phyloP scores from a whole-genome alignment of 2,329 filamentous ascomycete species.

The Hawksworthiomyces lignivorus region DNA sequence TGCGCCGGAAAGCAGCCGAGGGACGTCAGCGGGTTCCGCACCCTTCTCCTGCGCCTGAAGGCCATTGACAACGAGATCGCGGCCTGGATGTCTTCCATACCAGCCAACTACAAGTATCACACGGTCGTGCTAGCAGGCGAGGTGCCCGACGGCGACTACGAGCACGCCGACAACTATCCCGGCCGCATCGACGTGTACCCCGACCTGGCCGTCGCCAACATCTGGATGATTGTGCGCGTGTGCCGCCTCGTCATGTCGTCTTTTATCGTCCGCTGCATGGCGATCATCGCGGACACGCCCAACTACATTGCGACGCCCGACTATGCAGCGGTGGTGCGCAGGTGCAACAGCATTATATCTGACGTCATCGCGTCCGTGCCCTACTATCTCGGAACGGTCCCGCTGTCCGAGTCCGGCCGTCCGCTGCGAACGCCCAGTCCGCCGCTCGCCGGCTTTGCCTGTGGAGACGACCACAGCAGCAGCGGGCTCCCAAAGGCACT shows the following conservation, averaged over 20 bases:
- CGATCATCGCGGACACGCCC: conserved; percentile 50
- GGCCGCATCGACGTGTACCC: conserved; percentile 52
- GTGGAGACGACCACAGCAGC: conserved; percentile 28
- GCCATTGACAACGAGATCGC: conserved; percentile 44
- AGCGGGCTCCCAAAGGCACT: conserved; percentile 44
- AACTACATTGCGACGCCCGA: conserved; percentile 57
- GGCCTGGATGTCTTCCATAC: conserved; percentile 42
- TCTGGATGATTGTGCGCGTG: conserved; percentile 48
- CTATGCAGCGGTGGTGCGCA: conserved; percentile 46
- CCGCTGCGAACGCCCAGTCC: neutral
- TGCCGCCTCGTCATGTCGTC: conserved; percentile 47
- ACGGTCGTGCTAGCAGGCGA: conserved; percentile 51
- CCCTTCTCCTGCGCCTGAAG: conserved; percentile 45
- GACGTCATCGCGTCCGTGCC: conserved; percentile 54
- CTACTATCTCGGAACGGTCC: conserved; percentile 44
- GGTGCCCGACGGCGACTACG: conserved; percentile 44
- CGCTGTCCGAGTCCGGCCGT: neutral
- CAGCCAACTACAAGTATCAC: conserved; percentile 40
- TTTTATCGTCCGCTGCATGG: conserved; percentile 49
- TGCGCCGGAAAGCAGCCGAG: no score
- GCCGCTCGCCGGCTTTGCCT: conserved; percentile 33
- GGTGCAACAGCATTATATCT: conserved; percentile 44
- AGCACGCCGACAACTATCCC: conserved; percentile 48
- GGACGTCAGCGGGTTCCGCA: conserved; percentile 36
- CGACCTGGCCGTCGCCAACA: conserved; percentile 48